These are phyloP conservation scores for Stellera chamaejasme DNA, from an alignment of 345 rosid species.

Conservation along the genomic window DNA sequence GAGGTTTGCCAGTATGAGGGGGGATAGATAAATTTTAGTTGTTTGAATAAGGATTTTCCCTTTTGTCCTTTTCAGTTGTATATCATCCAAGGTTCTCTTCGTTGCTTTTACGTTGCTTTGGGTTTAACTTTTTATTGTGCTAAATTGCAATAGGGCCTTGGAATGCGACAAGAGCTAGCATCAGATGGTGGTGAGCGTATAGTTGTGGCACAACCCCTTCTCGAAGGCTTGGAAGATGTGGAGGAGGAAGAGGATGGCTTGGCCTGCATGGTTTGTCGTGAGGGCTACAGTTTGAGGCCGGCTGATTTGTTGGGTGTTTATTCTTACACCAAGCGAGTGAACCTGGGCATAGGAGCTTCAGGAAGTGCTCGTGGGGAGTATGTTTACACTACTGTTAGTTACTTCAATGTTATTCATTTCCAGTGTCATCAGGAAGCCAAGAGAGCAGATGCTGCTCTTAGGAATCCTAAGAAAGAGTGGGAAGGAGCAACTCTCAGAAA, in stretches of 20 bases:
- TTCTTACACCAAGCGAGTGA: conserved; percentile 87
- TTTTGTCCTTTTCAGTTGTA: background rate
- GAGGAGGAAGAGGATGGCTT: conserved; percentile 96
- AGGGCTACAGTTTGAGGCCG: conserved; percentile 94
- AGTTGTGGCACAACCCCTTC: conserved; percentile 64
- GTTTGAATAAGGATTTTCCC: background rate
- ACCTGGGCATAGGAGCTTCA: conserved; percentile 82
- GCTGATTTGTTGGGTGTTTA: conserved; percentile 86
- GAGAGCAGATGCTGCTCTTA: conserved; percentile 91
- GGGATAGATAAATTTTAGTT: background rate
- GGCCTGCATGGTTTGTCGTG: conserved; percentile 98
- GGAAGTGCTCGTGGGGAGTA: conserved; percentile 96
- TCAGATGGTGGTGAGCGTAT: conserved; percentile 93
- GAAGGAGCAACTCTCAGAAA: conserved; percentile 95
- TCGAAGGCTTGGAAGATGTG: conserved; percentile 95
- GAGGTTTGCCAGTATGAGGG: background rate
- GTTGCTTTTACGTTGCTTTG: background rate
- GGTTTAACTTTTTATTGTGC: conserved; percentile 11
- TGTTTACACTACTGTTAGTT: conserved; percentile 97
- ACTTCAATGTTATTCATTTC: conserved; percentile 88
- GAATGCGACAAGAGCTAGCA: conserved; percentile 76
- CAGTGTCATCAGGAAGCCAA: conserved; percentile 99
- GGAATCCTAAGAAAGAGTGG: conserved; percentile 99
- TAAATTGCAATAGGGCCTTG: conserved; percentile 54
- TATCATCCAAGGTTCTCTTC: background rate